Conservation (phyloP, 768 basidiomycete genomes). For the Gloeopeniophorella convolvens region DNA sequence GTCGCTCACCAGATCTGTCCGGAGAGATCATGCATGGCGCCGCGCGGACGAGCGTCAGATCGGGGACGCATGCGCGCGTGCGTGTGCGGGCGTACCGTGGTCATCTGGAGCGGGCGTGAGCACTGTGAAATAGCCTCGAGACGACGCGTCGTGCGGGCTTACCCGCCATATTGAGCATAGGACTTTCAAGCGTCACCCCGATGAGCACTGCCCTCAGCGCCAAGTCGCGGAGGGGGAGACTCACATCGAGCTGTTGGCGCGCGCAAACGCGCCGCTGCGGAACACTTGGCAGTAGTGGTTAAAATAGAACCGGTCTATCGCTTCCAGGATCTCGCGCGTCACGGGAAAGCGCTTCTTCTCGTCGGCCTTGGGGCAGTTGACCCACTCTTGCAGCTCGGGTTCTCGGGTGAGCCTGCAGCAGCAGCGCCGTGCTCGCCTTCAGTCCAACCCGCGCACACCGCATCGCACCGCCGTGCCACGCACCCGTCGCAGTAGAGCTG, state of each 20-base stretch:
- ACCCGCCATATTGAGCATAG: conserved; percentile 87
- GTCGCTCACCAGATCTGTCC: conserved; percentile 9
- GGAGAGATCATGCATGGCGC: too few species aligned
- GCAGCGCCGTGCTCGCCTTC: background rate
- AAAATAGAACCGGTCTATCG: conserved; percentile 86
- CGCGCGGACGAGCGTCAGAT: background rate
- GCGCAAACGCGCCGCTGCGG: conserved; percentile 82
- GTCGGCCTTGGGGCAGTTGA: conserved; percentile 49
- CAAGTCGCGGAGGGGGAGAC: conserved; percentile 28
- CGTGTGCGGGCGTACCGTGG: conserved; percentile 49
- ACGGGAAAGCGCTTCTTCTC: conserved; percentile 54
- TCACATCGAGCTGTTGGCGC: conserved; percentile 87
- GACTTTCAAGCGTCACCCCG: conserved; percentile 37
- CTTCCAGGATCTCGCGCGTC: conserved; percentile 62
- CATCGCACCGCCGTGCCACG: conserved; percentile 22
- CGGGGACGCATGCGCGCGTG: background rate
- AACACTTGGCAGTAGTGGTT: conserved; percentile 87
- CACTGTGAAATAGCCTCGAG: background rate
- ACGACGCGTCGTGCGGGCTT: conserved; percentile 21
- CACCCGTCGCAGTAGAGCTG: conserved; percentile 85
- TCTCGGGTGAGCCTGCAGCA: conserved; percentile 65
- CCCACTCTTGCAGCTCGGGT: conserved; percentile 85
- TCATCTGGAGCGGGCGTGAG: conserved; percentile 47
- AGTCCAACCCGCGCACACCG: background rate
- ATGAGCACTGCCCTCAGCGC: background rate